These are phyloP conservation scores for Gomphus bonarii DNA, from an alignment of 1,284 basidiomycete species.

Conservation along the genomic window DNA sequence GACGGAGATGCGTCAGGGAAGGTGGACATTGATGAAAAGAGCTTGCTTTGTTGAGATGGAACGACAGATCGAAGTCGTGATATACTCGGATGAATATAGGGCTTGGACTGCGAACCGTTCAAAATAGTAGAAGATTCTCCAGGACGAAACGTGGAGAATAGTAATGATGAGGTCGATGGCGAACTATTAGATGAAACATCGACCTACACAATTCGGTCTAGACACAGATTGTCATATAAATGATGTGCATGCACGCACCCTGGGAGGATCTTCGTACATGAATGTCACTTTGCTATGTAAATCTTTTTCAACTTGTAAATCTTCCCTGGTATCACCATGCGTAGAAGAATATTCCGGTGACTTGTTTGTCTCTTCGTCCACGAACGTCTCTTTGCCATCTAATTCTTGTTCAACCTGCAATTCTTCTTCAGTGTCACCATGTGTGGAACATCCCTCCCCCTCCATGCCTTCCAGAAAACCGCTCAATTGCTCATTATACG, in stretches of 20 bases:
- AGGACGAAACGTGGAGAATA: constrained; percentile 25
- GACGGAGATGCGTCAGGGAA: constrained; percentile 38
- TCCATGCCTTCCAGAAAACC: constrained; percentile 58
- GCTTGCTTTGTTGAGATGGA: constrained; percentile 38
- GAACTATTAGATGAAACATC: constrained; percentile 31
- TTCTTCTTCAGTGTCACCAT: constrained; percentile 18
- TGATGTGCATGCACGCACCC: constrained; percentile 24
- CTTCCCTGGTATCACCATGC: constrained; percentile 17
- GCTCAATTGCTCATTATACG: constrained; percentile 56
- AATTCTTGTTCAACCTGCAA: constrained; percentile 30
- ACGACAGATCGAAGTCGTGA: constrained; percentile 72
- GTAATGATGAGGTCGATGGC: constrained; percentile 33
- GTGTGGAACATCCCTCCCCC: constrained; percentile 24
- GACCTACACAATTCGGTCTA: constrained; percentile 29
- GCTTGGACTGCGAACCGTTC: constrained; percentile 22
- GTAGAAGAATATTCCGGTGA: background rate
- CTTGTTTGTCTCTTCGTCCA: constrained; percentile 14
- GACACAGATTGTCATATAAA: constrained; percentile 17
- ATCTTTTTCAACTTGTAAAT: constrained; percentile 30
- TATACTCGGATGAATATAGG: constrained; percentile 61
- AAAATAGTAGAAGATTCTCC: constrained; percentile 24
- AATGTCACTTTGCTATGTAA: constrained; percentile 1
- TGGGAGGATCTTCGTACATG: constrained; percentile 17
- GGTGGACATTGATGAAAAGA: constrained; percentile 37
- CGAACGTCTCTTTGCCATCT: constrained; percentile 5